phyloP scores from a whole-genome alignment of 306 rosid species.

The Sphenostylis stenocarpa region DNA sequence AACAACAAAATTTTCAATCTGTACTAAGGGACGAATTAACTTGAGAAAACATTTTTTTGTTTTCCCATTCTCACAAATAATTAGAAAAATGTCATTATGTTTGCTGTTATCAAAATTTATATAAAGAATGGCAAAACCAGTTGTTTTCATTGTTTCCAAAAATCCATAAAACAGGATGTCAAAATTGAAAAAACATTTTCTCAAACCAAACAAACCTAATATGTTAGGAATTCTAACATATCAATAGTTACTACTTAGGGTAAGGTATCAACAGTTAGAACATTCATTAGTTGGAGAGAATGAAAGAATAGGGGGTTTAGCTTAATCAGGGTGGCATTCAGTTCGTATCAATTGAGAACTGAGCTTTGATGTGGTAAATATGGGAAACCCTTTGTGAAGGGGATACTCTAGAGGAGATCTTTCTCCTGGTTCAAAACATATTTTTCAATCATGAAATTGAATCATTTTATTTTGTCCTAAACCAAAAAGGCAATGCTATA shows the following conservation, averaged over 20 bases:
- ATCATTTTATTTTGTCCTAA: background rate
- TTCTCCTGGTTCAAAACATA: background rate
- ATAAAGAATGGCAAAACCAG: background rate
- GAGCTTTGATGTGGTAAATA: background rate
- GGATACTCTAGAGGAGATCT: background rate
- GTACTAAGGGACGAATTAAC: background rate
- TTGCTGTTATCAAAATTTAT: background rate
- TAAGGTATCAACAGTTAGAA: background rate
- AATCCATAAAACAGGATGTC: background rate
- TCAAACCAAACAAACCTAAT: background rate
- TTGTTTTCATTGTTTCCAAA: background rate
- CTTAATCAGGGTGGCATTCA: background rate
- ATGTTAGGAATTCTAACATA: background rate
- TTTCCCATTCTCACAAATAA: background rate
- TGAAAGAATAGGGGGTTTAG: background rate
- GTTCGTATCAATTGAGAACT: background rate
- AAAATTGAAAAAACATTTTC: background rate
- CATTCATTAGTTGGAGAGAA: background rate
- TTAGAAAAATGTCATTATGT: background rate
- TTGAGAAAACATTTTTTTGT: background rate
- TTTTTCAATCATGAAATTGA: background rate
- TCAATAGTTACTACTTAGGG: background rate
- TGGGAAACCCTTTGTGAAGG: background rate
- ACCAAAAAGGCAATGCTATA: background rate
- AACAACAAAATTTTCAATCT: background rate